A percentile compares a stretch with the other conserved stretches of the same genome.
phyloP scores from a whole-genome alignment of 2,329 filamentous ascomycete species.

The Fusarium succisae region DNA sequence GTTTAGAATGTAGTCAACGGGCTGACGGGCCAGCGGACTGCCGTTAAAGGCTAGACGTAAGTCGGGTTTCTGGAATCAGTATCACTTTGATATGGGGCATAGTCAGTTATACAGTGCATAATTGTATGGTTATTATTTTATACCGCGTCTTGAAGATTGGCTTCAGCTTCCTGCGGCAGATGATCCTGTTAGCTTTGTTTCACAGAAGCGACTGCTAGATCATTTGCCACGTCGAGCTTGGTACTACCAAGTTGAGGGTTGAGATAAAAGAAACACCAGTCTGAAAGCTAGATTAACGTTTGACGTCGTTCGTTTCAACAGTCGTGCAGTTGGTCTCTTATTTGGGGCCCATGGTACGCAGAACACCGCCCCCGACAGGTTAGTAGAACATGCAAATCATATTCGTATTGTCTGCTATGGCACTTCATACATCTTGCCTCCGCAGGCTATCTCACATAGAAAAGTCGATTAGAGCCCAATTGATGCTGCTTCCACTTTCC shows the following conservation, averaged over 20 bases:
- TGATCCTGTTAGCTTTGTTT: neutral
- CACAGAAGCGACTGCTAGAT: neutral
- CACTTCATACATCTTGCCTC: fast-evolving
- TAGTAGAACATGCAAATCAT: neutral
- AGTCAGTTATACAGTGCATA: no score
- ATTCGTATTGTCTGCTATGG: fast-evolving
- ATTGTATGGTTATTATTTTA: no score
- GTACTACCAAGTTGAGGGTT: neutral
- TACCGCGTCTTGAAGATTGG: no score
- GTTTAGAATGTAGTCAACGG: no score
- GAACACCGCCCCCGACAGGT: no score
- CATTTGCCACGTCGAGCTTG: neutral
- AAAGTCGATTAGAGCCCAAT: slow-evolving; percentile 17
- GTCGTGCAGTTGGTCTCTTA: neutral
- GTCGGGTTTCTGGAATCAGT: no score
- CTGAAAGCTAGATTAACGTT: neutral
- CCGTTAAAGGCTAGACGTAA: no score
- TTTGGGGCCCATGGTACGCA: no score
- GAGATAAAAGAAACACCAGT: neutral
- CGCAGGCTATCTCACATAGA: neutral
- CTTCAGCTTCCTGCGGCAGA: no score
- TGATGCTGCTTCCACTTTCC: slow-evolving; percentile 4
- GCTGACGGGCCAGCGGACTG: no score
- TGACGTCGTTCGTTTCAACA: neutral
- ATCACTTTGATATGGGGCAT: no score